These are phyloP conservation scores for Trichoderma erinaceum DNA, from an alignment of 495 filamentous ascomycete species.

Conservation along the genomic window DNA sequence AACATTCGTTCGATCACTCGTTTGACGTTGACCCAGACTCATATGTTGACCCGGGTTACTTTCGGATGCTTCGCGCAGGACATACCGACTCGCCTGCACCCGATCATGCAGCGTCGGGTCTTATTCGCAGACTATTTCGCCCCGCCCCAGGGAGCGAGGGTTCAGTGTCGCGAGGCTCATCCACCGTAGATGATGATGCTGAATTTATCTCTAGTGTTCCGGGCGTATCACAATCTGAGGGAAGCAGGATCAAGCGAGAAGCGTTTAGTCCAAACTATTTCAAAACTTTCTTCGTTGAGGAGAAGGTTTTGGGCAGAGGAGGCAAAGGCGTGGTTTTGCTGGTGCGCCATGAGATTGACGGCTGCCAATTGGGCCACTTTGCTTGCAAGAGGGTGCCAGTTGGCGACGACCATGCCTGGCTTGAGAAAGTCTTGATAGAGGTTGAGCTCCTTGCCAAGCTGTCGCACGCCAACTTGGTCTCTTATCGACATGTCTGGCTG, in stretches of 20 bases:
- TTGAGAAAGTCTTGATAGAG: conserved; percentile 87
- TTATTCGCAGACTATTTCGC: conserved; percentile 42
- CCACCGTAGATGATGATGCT: conserved; percentile 24
- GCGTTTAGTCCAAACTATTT: conserved; percentile 93
- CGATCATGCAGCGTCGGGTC: conserved; percentile 45
- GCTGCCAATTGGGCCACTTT: conserved; percentile 78
- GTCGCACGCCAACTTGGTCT: conserved; percentile 92
- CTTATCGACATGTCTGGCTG: conserved; percentile 94
- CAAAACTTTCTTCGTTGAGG: conserved; percentile 81
- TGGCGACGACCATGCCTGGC: conserved; percentile 89
- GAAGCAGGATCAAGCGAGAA: conserved; percentile 65
- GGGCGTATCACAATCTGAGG: conserved; percentile 34
- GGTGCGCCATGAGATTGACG: conserved; percentile 84
- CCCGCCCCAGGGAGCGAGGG: conserved; percentile 17
- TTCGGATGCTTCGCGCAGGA: conserved; percentile 72
- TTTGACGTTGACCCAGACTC: conserved; percentile 48
- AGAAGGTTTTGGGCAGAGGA: conserved; percentile 76
- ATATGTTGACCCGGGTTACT: conserved; percentile 87
- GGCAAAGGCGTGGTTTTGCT: conserved; percentile 92
- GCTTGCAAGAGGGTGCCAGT: conserved; percentile 97
- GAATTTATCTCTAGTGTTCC: conserved; percentile 50
- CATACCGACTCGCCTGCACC: conserved; percentile 26
- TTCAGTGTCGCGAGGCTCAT: conserved; percentile 19
- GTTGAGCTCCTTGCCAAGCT: conserved; percentile 87
- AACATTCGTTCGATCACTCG: conserved; percentile 39